A percentile compares a stretch with the other conserved stretches of the same genome.
phyloP scores from a whole-genome alignment of 495 filamentous ascomycete species.

The Penicillium mononematosum region DNA sequence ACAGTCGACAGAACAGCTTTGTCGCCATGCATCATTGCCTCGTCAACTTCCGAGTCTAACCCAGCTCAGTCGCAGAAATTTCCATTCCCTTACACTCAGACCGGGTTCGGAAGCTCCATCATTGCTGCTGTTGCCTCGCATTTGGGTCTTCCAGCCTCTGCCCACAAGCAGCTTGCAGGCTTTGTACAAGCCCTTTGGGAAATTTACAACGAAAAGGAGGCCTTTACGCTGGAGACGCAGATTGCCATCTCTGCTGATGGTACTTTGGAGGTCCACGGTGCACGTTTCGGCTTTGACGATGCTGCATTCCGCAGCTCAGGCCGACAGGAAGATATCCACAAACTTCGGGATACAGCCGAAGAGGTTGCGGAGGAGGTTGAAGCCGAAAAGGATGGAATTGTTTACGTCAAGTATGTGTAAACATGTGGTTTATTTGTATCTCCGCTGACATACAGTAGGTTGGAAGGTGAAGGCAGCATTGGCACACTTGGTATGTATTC shows the following conservation, averaged over 20 bases:
- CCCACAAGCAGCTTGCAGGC: conserved; percentile 42
- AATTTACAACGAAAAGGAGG: conserved; percentile 69
- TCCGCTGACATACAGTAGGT: conserved; percentile 27
- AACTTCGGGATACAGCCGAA: conserved; percentile 48
- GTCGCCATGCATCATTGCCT: conserved; percentile 67
- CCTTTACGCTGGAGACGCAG: conserved; percentile 56
- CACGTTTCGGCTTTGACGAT: conserved; percentile 72
- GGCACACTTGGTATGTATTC: conserved; percentile 58
- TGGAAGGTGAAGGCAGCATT: conserved; percentile 54
- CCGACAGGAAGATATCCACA: conserved; percentile 65
- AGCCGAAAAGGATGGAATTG: conserved; percentile 70
- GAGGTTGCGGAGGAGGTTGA: conserved; percentile 61
- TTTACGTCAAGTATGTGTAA: conserved; percentile 58
- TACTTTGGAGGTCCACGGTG: conserved; percentile 47
- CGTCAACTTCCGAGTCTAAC: conserved; percentile 46
- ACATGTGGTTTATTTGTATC: background rate
- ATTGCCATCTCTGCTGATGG: conserved; percentile 41
- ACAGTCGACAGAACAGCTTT: conserved; percentile 62
- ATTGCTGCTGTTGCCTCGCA: conserved; percentile 48
- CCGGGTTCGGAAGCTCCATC: conserved; percentile 28
- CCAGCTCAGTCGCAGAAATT: conserved; percentile 49
- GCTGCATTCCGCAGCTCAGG: conserved; percentile 65
- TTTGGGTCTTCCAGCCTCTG: conserved; percentile 48
- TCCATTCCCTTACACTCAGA: conserved; percentile 57
- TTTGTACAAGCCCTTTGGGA: conserved; percentile 55